phyloP scores from a whole-genome alignment of 2,329 filamentous ascomycete genomes.

The Arthrobotrys iridis region DNA sequence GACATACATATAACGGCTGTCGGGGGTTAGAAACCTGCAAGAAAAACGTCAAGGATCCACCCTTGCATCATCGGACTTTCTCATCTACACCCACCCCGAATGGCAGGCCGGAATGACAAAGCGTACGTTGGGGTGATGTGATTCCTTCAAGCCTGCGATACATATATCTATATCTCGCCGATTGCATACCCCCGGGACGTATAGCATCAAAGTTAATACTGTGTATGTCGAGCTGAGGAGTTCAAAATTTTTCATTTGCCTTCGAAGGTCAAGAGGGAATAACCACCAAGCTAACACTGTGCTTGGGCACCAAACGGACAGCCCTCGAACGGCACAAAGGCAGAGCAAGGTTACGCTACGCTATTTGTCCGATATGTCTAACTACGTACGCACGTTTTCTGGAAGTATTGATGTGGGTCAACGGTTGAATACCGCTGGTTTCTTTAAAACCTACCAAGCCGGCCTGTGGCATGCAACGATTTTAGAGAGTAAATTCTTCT shows the following conservation, averaged over 20 bases:
- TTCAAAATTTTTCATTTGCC: conserved; percentile 12
- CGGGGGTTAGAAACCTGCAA: conserved; percentile 31
- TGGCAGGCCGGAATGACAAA: conserved; percentile 8
- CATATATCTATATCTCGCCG: conserved; percentile 8
- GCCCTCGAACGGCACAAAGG: conserved; percentile 11
- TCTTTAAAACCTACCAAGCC: conserved; percentile 34
- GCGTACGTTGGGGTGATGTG: not conserved
- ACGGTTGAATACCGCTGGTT: conserved; percentile 1
- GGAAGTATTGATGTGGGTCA: conserved; percentile 6
- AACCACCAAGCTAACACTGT: not conserved
- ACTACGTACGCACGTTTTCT: not conserved
- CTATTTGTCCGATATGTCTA: conserved; percentile 41
- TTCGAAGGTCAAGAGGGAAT: not conserved
- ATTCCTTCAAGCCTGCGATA: not conserved
- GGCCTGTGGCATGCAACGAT: conserved; percentile 11
- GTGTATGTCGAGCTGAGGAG: not conserved
- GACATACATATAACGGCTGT: conserved; percentile 11
- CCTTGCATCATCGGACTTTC: conserved; percentile 34
- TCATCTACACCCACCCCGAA: conserved; percentile 15
- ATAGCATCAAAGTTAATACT: not conserved
- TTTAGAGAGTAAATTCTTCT: conserved; percentile 18
- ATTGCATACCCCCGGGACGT: not conserved
- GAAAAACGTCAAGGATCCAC: conserved; percentile 41
- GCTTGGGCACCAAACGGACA: not conserved
- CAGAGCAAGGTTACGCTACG: conserved; percentile 10